Base-by-base conservation (phyloP, 306 rosid genomes). In the Bauhinia variegata region DNA sequence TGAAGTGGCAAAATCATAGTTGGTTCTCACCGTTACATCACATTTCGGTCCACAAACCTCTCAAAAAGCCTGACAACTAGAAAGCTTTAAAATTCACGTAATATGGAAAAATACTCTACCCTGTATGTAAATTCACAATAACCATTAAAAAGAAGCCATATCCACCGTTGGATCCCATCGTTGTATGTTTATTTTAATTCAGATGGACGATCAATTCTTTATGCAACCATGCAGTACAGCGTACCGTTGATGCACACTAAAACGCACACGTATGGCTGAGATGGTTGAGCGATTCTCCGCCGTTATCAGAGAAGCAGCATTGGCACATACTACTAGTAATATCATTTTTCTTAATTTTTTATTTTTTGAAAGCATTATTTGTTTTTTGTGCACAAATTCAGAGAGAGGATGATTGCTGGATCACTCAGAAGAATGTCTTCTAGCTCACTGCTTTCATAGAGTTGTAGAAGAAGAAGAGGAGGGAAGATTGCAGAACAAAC, bases 261-360 rank as follows among this genome's bases (percentile, higher is more conserved):
- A 14, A 5, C 19, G 17, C 10, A 5, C 32, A 54, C 59, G 28
- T 31, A 65, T 73, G 86, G 88, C 59, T 72, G 60, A 38, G 39
- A 72, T 65, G 44, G 10, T 31, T 12, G 31, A 32, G 38, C 33
- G 6, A 7, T 61, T 38, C 43, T n/a, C 67, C 53, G 41, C 64
- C 15, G 67, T 59, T 56, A 54, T 58, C 60, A 41, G 37, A 72
- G 19, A 6, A 38, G 52, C 44, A 41, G 51, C 67, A 52, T 14
- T 28, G 59, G 10, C 49, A 28, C 61, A 11, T 63, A n/a, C n/a
- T n/a, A n/a, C n/a, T n/a, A 60, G 8, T 42, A 15, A 16, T 33
- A 23, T 32, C 15, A 3, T 48, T 34, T n/a, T 61, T 38, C 33
- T 65, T 2, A 11, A 58, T 7, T 6, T 18, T 51, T 14, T 28